A percentile compares a stretch with the other conserved stretches of the same genome.
These are phyloP conservation scores for Pontederia crassipes DNA, from an alignment of 176 grass and related monocot species.

Conservation along the genomic window DNA sequence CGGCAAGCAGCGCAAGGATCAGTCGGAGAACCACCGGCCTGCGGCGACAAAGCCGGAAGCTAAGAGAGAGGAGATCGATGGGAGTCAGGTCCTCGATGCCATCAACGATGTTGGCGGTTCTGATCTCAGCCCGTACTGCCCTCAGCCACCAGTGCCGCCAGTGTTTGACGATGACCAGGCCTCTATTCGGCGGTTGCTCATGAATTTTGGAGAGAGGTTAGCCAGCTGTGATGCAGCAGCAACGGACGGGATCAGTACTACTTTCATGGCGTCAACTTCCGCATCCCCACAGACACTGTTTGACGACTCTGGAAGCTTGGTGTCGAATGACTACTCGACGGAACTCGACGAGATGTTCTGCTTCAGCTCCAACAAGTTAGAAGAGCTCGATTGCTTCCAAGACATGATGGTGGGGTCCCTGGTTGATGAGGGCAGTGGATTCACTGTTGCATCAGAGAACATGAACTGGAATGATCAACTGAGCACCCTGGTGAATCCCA, in stretches of 20 bases:
- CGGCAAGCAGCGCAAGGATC: constrained; percentile 47
- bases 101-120: too few species aligned
- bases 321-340: constrained; percentile 7
- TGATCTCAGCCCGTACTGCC: too few species aligned
- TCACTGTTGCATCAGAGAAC: background rate
- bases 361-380: constrained; percentile 53
- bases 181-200: constrained; percentile 44
- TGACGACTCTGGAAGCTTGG: constrained; percentile 11
- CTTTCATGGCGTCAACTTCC: constrained; percentile 16
- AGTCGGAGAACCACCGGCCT: background rate
- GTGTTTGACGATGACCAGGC: constrained; percentile 24
- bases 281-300: background rate
- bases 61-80: background rate
- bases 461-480: background rate
- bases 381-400: constrained; percentile 49
- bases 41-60: constrained; percentile 27
- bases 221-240: constrained; percentile 4
- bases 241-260: background rate
- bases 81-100: too few species aligned
- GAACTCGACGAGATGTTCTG: constrained; percentile 59
- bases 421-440: constrained; percentile 24
- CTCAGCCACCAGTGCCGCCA: background rate
- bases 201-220: constrained; percentile 39
- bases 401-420: background rate
- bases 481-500: too few species aligned